Evolutionary conservation across 2,329 filamentous ascomycete genomes (phyloP), one percentile per base, ranked within the genome.

Genomic region (Microsporum canis): DNA sequence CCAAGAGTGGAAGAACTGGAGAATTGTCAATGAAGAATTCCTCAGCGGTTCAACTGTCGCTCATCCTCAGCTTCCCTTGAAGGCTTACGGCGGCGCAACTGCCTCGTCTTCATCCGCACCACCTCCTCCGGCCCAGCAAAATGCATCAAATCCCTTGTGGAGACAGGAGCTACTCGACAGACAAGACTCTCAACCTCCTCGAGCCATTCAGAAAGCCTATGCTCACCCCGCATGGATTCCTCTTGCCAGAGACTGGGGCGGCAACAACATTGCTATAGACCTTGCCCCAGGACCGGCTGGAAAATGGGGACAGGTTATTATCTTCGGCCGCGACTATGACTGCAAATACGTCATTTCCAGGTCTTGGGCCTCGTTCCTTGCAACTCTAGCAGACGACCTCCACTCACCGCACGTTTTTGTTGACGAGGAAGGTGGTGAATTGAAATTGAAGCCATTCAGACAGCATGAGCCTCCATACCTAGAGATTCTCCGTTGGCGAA

Each of bases 1-100:
- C 27, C 91, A 96, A 73, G 94, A 99, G 73, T 97, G 92, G 89
- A 88, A 89, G 69, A 95, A 96, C 71, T 99, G 94, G 94, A 86
- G 90, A 68, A 86, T 84, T 65, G 94, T 99, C 64, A 96, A 96
- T 71, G 85, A 92, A 62, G 89, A 96, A 71, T 96, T 88, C 72
- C 81, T 97, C 62, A 80, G 83, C 47, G 80, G 84, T 43, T 72
- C 84, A 39, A 71, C 74, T 17, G 72, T 76, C 74, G 57, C 77
- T 75, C 69, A 80, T 78, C 66, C 78, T 72, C 71, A 85, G 76
- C 84, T 88, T 3, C 86, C 88, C 2, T 80, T 85, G 58, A 92
- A 89, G 73, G 85, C 86, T 5, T 84, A 88, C 64, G 87, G 84
- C 45, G 87, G 85, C 64, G 86, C 87, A 0, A 89, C 89, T 0